Conservation (phyloP, 495 filamentous ascomycete species). For the Tuber aestivum region DNA sequence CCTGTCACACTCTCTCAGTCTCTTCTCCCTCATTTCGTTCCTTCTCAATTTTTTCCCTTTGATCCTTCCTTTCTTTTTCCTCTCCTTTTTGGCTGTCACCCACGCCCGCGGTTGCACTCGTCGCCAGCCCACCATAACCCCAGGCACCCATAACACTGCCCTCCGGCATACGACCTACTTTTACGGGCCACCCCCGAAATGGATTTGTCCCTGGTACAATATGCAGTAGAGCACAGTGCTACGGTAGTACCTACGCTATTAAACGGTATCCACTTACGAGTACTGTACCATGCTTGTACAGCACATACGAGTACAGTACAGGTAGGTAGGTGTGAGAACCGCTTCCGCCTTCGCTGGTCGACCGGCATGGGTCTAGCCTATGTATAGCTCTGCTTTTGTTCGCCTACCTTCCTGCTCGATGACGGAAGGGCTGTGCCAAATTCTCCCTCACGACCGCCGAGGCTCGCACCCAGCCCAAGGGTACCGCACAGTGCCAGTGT, state of each 20-base stretch:
- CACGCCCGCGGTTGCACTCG: not conserved
- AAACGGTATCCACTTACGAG: no score
- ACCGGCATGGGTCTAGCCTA: not conserved
- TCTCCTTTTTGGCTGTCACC: slow-evolving; percentile 29
- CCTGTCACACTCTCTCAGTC: no score
- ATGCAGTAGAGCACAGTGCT: not conserved
- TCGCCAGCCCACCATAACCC: no score
- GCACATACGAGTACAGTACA: no score
- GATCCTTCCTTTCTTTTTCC: slow-evolving; percentile 30
- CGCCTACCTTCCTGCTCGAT: slow-evolving; percentile 23
- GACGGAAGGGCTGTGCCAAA: slow-evolving; percentile 33
- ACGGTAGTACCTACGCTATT: no score
- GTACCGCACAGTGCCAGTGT: no score
- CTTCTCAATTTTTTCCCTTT: slow-evolving; percentile 5
- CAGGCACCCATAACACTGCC: slow-evolving; percentile 3
- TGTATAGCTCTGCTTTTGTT: not conserved
- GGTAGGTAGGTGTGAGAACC: slow-evolving; percentile 18
- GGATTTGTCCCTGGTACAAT: not conserved
- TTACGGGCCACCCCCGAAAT: not conserved
- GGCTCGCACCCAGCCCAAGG: not conserved
- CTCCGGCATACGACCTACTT: not conserved
- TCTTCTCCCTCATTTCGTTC: no score
- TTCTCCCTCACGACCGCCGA: not conserved
- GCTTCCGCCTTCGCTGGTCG: slow-evolving; percentile 27
- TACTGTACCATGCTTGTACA: no score